These are phyloP conservation scores for Colletotrichum cordylinicola DNA, from an alignment of 2,329 filamentous ascomycete genomes.

Conservation along the genomic window DNA sequence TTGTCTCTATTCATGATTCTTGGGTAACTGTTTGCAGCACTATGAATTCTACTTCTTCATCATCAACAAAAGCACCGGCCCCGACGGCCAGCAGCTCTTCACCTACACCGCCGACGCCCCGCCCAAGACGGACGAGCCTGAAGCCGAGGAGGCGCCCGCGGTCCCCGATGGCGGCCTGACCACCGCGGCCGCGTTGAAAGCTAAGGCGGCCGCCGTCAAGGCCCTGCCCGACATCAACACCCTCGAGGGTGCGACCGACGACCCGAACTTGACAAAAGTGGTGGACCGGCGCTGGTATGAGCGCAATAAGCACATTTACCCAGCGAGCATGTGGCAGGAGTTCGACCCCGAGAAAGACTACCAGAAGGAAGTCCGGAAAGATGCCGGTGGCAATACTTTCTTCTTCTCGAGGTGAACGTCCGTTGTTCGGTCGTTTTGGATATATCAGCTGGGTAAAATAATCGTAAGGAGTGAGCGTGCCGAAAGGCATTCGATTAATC, in stretches of 20 bases:
- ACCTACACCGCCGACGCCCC: slow-evolving; percentile 68
- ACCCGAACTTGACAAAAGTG: slow-evolving; percentile 86
- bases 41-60: slow-evolving; percentile 98
- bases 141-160: slow-evolving; percentile 18
- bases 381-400: slow-evolving; percentile 89
- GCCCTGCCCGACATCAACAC: slow-evolving; percentile 53
- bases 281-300: slow-evolving; percentile 98
- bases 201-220: slow-evolving; percentile 40
- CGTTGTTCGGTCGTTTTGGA: background rate
- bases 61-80: slow-evolving; percentile 81
- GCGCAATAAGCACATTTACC: slow-evolving; percentile 97
- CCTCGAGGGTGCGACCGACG: slow-evolving; percentile 78
- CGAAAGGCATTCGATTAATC: background rate
- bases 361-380: slow-evolving; percentile 76
- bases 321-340: slow-evolving; percentile 93
- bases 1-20: background rate
- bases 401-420: slow-evolving; percentile 70
- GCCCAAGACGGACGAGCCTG: slow-evolving; percentile 7
- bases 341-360: slow-evolving; percentile 93
- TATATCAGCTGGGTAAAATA: background rate
- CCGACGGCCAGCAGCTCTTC: slow-evolving; percentile 77
- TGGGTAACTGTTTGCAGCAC: slow-evolving; percentile 64
- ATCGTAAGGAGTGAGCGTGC: background rate
- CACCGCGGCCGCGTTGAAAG: slow-evolving; percentile 38
- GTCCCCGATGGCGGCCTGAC: slow-evolving; percentile 34